Base-by-base conservation (phyloP, 2,329 filamentous ascomycete genomes). In the Botrytis byssoidea region DNA sequence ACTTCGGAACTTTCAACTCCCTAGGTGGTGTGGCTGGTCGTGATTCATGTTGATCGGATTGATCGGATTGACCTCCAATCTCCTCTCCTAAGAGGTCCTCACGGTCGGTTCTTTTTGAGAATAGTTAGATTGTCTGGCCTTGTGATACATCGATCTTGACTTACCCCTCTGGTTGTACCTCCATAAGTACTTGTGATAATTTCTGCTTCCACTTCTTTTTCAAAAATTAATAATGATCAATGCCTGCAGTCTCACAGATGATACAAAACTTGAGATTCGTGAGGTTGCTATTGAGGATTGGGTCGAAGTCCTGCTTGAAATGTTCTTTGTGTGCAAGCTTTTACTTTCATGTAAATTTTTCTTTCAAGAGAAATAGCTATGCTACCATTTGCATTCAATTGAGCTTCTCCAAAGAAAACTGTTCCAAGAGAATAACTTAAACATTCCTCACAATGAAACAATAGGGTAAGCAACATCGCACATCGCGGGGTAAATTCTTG, bases 341-440 rank as follows among this genome's bases (percentile, higher is more conserved):
- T 69, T 16, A 32, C 48, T 25, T 18, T 59, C n/a, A 40, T 48
- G 25, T 25, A 2, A 22, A 4, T 5, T 42, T 69, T 68, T 57
- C 66, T 69, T 69, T 69, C 66, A 69, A 18, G 18, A 20, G 22
- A 59, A n/a, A 44, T 32, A 57, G 16, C 66, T 57, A 69, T 48
- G 44, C 55, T 71, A 37, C 55, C 55, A 71, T 64, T 46, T 71
- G 68, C 57, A 71, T 64, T 40, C 29, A 64, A 71, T 35, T 51
- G 32, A 40, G 55, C 57, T 64, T 71, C 55, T 42, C 48, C 14
- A 57, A 69, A 57, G 66, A 59, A 68, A 69, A 32, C 10, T 2
- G 25, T 20, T 32, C n/a, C 37, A 57, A n/a, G 35, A 29, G 9
- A 32, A 42, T 7, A 57, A 69, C n/a, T n/a, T 37, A 25, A 42